Percentiles rank a stretch among this genome's conserved stretches.
Evolutionary conservation across 768 basidiomycete genomes (phyloP).

Genomic region (Tricholoma terreum): DNA sequence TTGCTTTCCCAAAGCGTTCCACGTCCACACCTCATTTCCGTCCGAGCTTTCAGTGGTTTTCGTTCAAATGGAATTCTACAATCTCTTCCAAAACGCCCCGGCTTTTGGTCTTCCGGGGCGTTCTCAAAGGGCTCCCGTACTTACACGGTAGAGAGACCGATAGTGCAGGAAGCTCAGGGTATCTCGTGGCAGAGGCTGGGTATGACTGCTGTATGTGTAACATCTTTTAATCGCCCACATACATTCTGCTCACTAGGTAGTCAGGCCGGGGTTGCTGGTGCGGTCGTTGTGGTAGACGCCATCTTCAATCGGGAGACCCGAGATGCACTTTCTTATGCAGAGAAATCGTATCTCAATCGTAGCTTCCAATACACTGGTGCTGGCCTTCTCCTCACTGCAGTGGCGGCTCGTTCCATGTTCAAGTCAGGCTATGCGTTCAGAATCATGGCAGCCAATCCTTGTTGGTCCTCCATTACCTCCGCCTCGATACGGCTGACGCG

Average conservation of each 20-base stretch:
- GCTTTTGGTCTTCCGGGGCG: conserved; percentile 16
- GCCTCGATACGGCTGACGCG: neutral
- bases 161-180: conserved; percentile 27
- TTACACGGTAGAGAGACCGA: conserved; percentile 43
- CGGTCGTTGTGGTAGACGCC: conserved; percentile 58
- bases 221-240: neutral
- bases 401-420: conserved; percentile 79
- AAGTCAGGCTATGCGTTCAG: conserved; percentile 63
- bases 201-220: conserved; percentile 47
- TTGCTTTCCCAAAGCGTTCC: conserved; percentile 5
- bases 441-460: conserved; percentile 83
- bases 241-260: conserved; percentile 2
- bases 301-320: conserved; percentile 79
- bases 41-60: conserved; percentile 23
- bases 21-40: conserved; percentile 2
- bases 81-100: conserved; percentile 24
- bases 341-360: conserved; percentile 69
- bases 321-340: conserved; percentile 56
- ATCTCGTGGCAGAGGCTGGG: conserved; percentile 38
- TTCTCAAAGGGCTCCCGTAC: conserved; percentile 38
- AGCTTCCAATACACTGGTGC: conserved; percentile 83
- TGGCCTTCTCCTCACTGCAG: conserved; percentile 72
- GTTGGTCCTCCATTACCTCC: conserved; percentile 35
- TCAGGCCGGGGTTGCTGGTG: conserved; percentile 71
- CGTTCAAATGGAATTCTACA: conserved; percentile 26